phyloP scores from a whole-genome alignment of 2,329 filamentous ascomycete genomes.

The Penicillium sp. region DNA sequence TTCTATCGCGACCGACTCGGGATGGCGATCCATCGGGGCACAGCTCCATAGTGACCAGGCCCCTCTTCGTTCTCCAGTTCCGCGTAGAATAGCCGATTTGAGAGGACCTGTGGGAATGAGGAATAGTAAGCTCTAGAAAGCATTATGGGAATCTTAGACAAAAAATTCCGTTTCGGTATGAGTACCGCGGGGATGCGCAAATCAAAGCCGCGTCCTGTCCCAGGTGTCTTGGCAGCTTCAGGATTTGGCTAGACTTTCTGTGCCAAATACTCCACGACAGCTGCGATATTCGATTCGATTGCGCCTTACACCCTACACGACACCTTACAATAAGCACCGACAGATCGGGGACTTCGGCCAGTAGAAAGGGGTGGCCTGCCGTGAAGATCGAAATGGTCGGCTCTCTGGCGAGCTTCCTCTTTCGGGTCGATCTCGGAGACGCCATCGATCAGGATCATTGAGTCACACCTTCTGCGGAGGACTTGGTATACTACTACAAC shows the following conservation, averaged over 20 bases:
- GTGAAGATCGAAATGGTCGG: constrained; percentile 8
- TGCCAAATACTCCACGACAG: not conserved
- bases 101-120: not conserved
- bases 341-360: constrained; percentile 16
- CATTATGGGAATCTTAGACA: not conserved
- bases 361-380: constrained; percentile 18
- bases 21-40: constrained; percentile 13
- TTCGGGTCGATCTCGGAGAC: constrained; percentile 30
- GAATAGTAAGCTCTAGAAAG: not conserved
- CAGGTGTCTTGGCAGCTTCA: not conserved
- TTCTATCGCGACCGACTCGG: not conserved
- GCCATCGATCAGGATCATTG: constrained; percentile 15
- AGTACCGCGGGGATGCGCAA: constrained; percentile 1
- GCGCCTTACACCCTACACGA: not conserved
- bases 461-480: constrained; percentile 1
- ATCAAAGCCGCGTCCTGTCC: not conserved
- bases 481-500: too few relatives aligned
- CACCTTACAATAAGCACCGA: not conserved
- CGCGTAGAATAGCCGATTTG: constrained; percentile 20
- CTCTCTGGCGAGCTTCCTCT: constrained; percentile 28
- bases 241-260: not conserved
- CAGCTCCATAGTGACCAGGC: not conserved
- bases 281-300: not conserved
- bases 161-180: not conserved
- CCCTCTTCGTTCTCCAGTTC: constrained; percentile 1